Evolutionary conservation across 2,329 filamentous ascomycete genomes (phyloP), one percentile per base, ranked within the genome.

Genomic region (Xylariomycetidae sp.): DNA sequence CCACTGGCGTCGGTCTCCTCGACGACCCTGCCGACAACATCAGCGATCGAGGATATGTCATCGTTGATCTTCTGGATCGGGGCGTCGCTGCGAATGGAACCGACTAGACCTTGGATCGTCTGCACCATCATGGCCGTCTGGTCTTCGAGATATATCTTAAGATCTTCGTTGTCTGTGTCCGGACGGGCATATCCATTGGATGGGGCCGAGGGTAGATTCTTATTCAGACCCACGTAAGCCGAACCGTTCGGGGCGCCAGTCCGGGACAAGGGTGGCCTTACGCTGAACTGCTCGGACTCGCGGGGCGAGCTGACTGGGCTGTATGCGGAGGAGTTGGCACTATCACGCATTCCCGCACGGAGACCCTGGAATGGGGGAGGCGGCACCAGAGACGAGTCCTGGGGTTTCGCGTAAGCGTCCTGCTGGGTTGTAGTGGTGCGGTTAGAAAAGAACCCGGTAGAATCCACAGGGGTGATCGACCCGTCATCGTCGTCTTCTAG

Each of bases 81-180:
- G 18, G 75, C 74, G 44, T 84, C 77, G 31, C 72, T 69, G 34
- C 84, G 81, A 41, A 88, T 82, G 18, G 77, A 78, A 34, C 74
- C 72, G 29, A 94, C 85, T 6, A 94, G 74, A n/a, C 80, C 76
- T 59, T 92, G 85, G 44, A 94, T 88, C 27, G 80, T 85, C 45
- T 87, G 79, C 16, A 92, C 82, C 38, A 94, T 72, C 3, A 80
- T 66, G 31, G 85, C 84, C 9, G 84, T 89, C 57, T 92, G 85
- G 53, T 89, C 85, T 53, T 92, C 85, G 22, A 94, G 74, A 54
- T 88, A 89, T 39, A 85, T 75, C 77, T 72, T 74, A 34, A 77
- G 59, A 40, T 77, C 74, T 44, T 74, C 69, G 16, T 62, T 57
- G 43, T 69, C 65, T 25, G 53, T 54, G 27, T 58, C 58, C 20